Evolutionary conservation across 805 yeast genomes (phyloP), one percentile per base, ranked within the genome.

Genomic region (Hanseniaspora mollemarum): DNA sequence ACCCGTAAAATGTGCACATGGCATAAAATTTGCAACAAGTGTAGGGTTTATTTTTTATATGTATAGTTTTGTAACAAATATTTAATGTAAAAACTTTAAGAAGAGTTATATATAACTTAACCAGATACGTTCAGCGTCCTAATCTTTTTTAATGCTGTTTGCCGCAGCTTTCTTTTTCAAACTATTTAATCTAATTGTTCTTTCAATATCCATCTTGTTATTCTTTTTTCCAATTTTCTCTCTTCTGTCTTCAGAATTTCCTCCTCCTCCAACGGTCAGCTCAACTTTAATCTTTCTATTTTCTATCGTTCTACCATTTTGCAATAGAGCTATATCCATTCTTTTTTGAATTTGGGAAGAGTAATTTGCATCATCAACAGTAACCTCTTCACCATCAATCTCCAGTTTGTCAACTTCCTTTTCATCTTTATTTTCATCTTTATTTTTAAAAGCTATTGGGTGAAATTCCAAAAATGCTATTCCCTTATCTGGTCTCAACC

Each of bases 201-300:
- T 74, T 61, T 88, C 95, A 25, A 72, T 81, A 40, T 74, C 74
- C 58, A 88, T 68, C 59, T 80, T 81, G 41, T 76, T 81, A 63
- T 90, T 90, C 71, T 90, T 90, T 44, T 74, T 76, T 60, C 78
- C 77, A 58, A 92, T 73, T 66, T 92, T 92, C 51, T 76, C 73
- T 43, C 77, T 58, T 60, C 94, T 70, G 38, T 69, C 72, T 53
- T 74, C 69, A 9, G 94, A 80, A 63, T 90, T 90, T 52, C 96
- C 96, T 43, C 98, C 98, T 38, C 98, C 98, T 52, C 98, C 98
- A 46, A 87, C 98, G 2, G 97, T 92, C 59, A 92, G 73, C 64
- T 92, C 98, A 32, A 92, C 96, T 61, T 92, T 92, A 60, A 92
- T 88, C 63, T 81, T 86, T 57, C 96, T 74, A 40, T 75, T 73